These are phyloP conservation scores for Vitis rotundifolia DNA, from an alignment of 164 flowering plant genomes.

Conservation along the genomic window DNA sequence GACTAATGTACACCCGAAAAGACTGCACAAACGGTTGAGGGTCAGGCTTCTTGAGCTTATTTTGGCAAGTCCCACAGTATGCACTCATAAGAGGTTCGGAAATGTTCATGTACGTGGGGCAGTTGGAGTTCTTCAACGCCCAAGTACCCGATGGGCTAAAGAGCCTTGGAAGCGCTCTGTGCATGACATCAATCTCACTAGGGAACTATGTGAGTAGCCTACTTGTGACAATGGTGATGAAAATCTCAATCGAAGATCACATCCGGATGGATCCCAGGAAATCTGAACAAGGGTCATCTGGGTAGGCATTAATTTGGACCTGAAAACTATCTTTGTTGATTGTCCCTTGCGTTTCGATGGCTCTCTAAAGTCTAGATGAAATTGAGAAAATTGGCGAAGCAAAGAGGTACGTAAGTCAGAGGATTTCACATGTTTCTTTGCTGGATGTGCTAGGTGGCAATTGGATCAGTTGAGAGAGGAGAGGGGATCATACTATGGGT, in stretches of 20 bases:
- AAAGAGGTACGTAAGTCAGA: too few relatives aligned
- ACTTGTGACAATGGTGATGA: conserved; percentile 75
- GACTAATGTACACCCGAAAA: conserved; percentile 58
- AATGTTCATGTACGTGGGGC: conserved; percentile 93
- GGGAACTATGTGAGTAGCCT: conserved; percentile 91
- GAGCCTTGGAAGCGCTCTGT: conserved; percentile 93
- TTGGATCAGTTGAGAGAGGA: too few relatives aligned
- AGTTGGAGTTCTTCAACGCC: conserved; percentile 86
- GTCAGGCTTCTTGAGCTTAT: conserved; percentile 77
- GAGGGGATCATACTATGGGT: too few relatives aligned
- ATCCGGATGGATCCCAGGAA: conserved; percentile 93
- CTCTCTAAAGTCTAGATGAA: too few relatives aligned
- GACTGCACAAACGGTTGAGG: conserved; percentile 58
- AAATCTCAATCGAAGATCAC: conserved; percentile 58
- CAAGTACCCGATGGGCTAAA: conserved; percentile 89
- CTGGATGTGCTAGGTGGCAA: too few relatives aligned
- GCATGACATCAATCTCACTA: conserved; percentile 90
- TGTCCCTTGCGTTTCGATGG: too few relatives aligned
- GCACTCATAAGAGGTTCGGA: conserved; percentile 84
- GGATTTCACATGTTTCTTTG: too few relatives aligned
- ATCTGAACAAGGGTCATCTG: conserved; percentile 83
- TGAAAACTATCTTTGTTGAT: too few relatives aligned
- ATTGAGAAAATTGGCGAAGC: too few relatives aligned
- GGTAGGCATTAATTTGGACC: too few relatives aligned
- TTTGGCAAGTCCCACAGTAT: conserved; percentile 96